Evolutionary conservation across 179 eudicot genomes (phyloP), one percentile per base, ranked within the genome.

Genomic region (Silene noctiflora): DNA sequence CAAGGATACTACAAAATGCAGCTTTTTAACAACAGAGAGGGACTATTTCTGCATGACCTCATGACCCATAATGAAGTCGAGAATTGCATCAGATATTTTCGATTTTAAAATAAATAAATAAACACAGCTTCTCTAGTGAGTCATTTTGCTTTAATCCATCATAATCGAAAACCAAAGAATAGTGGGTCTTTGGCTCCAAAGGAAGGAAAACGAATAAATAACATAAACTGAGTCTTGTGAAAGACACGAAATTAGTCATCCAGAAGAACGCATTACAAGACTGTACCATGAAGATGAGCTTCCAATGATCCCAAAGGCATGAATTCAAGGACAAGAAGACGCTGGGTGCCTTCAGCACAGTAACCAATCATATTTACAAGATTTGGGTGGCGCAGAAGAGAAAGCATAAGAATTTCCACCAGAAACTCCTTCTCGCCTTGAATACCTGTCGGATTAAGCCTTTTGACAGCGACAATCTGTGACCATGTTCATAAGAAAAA

Each of bases 241-340:
- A 11, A 65, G 14, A 5, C 17, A 58, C 5, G 53, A 33, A 44
- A 21, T 42, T 62, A 35, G 20, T 56, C n/a, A 72, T 39, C 27
- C 35, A 56, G 65, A 63, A 66, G 51, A 66, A 60, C 11, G 48
- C 24, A 73, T 14, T 69, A 21, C 1, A 60, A 62, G 19, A 39
- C 62, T 7, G 39, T 86, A 88, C 91, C 91, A 76, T 89, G 86
- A 74, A 89, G 91, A 76, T 87, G 90, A 74, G 77, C 60, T 68
- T 87, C 88, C 56, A 89, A 71, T 62, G 89, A 88, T 60, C 94
- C 89, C n/a, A 82, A 73, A 76, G 91, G 86, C 91, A 89, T 82
- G 70, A 51, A 85, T 75, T 89, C 94, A 42, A 88, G 89, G 39
- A 89, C 90, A 51, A 89, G 85, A 56, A 89, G 89, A 68, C 91